phyloP scores from a whole-genome alignment of 163 green algal genomes.

The Prototheca wickerhamii region DNA sequence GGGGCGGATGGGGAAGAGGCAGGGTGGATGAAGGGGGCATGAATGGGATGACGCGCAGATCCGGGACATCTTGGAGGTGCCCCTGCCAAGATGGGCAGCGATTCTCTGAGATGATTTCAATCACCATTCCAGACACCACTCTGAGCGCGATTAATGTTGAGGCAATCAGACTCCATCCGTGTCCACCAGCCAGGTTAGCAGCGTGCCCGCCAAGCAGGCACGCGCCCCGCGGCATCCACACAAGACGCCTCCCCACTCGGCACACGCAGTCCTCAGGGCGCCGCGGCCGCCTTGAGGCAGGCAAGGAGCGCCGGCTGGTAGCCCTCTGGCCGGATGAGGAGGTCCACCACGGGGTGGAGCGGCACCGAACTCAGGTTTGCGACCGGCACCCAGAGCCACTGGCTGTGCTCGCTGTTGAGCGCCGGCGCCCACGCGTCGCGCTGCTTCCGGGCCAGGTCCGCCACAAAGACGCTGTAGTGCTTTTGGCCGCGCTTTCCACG shows the following conservation, averaged over 20 bases:
- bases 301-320: background rate
- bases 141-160: too few relatives aligned
- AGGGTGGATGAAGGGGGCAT: background rate
- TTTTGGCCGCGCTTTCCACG: conserved; percentile 62
- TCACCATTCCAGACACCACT: too few relatives aligned
- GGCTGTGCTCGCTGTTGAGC: conserved; percentile 65
- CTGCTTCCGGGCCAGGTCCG: conserved; percentile 12
- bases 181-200: too few relatives aligned
- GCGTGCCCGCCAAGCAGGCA: background rate
- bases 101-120: too few relatives aligned
- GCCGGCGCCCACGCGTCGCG: conserved; percentile 23
- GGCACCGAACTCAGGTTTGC: conserved; percentile 1
- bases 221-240: background rate
- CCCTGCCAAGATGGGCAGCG: too few relatives aligned
- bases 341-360: conserved; percentile 35
- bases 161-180: too few relatives aligned
- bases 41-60: background rate
- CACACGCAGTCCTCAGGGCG: too few relatives aligned
- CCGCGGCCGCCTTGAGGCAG: too few relatives aligned
- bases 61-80: too few relatives aligned
- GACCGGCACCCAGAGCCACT: conserved; percentile 34
- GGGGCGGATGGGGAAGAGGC: background rate
- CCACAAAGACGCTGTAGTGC: conserved; percentile 67
- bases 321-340: background rate
- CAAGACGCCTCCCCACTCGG: too few relatives aligned